Percentiles rank a stretch among this genome's conserved stretches.
Evolutionary conservation across 2,329 filamentous ascomycete species (phyloP).

Genomic region (Alternaria triticimaculans): DNA sequence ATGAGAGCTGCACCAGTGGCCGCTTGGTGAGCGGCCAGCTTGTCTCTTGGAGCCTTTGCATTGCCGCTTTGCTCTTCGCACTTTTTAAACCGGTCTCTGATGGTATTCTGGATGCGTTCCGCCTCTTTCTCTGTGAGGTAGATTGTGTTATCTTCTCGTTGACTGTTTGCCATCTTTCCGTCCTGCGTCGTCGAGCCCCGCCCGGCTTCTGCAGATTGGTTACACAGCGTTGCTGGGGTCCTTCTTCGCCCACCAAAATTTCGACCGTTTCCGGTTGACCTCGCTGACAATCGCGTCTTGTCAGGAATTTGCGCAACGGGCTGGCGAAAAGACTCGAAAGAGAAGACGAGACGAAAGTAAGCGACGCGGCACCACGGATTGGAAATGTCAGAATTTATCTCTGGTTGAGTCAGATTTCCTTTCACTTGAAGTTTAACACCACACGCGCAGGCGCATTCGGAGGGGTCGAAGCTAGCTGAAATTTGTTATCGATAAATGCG

Average conservation of each 20-base stretch:
- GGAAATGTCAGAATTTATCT: background rate
- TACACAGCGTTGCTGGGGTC: background rate
- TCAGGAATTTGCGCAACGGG: background rate
- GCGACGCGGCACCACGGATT: no score
- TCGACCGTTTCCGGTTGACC: background rate
- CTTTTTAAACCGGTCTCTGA: conserved; percentile 25
- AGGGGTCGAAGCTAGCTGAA: conserved; percentile 14
- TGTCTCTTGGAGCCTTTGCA: conserved; percentile 27
- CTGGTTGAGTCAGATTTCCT: background rate
- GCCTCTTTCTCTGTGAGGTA: conserved; percentile 37
- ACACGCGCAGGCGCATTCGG: background rate
- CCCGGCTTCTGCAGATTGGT: background rate
- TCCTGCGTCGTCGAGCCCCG: background rate
- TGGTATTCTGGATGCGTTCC: conserved; percentile 33
- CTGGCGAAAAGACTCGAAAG: background rate
- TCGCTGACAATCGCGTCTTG: background rate
- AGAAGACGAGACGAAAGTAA: background rate
- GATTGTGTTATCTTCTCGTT: conserved; percentile 30
- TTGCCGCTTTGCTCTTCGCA: conserved; percentile 23
- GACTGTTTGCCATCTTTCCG: conserved; percentile 9
- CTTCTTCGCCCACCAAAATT: background rate
- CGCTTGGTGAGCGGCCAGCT: conserved; percentile 29
- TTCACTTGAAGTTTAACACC: background rate
- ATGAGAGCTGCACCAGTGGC: conserved; percentile 41
- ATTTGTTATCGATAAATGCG: conserved; percentile 35